Conservation (phyloP, 225 moss, liverwort and hornwort species). For the Straminergon stramineum region DNA sequence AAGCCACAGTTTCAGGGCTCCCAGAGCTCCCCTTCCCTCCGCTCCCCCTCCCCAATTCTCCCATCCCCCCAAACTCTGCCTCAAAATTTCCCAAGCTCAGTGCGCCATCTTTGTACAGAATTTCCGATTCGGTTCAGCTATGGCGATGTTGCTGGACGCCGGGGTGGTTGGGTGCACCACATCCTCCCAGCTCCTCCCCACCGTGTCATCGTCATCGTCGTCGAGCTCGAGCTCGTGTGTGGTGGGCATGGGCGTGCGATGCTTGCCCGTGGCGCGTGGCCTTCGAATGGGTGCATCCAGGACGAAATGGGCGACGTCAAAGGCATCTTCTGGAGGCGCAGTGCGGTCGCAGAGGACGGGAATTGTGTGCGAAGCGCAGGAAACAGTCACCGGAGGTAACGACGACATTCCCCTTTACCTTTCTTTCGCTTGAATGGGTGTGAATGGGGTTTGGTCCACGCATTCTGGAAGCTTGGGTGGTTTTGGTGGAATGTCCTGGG, state of each 20-base stretch:
- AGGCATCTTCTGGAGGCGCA: background rate
- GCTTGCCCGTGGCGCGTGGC: slow-evolving; percentile 6
- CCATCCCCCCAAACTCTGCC: background rate
- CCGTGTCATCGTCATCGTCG: background rate
- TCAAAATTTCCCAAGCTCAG: slow-evolving; percentile 4
- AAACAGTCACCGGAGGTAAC: slow-evolving; percentile 31
- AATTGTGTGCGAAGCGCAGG: slow-evolving; percentile 32
- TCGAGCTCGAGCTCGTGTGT: slow-evolving; percentile 10
- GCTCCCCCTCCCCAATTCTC: background rate
- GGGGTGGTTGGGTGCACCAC: slow-evolving; percentile 5
- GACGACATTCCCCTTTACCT: background rate
- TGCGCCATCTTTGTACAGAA: background rate
- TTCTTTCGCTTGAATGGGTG: background rate
- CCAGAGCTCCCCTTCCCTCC: background rate
- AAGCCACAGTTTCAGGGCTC: background rate
- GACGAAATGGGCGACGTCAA: background rate
- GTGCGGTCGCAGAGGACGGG: slow-evolving; percentile 11
- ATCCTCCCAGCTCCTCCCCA: background rate
- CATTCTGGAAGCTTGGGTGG: background rate
- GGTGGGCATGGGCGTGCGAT: slow-evolving; percentile 15
- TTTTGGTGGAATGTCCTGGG: background rate
- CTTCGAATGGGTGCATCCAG: slow-evolving; percentile 11
- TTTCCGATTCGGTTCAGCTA: background rate
- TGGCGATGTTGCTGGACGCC: slow-evolving; percentile 33
- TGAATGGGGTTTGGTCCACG: background rate